Conservation (phyloP, 116 monocot species). For the Trichopus zeylanicus region DNA sequence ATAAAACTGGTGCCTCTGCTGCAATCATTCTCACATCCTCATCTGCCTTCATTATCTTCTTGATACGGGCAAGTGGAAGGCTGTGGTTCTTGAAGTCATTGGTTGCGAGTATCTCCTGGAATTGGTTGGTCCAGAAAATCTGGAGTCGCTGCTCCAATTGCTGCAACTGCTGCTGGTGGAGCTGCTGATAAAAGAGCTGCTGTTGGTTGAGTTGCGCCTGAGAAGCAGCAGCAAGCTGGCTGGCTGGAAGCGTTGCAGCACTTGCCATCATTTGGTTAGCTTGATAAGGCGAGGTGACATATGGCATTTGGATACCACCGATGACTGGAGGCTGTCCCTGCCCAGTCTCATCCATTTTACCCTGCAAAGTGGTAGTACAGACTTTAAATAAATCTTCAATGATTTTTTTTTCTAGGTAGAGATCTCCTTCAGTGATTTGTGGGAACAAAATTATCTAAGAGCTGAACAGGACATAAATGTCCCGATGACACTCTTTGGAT, state of each 20-base stretch:
- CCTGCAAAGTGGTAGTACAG: slow-evolving; percentile 1
- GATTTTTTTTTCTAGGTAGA: too few species aligned
- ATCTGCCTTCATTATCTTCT: slow-evolving; percentile 24
- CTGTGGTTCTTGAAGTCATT: slow-evolving; percentile 14
- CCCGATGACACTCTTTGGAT: too few species aligned
- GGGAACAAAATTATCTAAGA: too few species aligned
- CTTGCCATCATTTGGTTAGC: slow-evolving; percentile 4
- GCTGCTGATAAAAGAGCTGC: slow-evolving; percentile 9
- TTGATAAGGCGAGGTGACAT: slow-evolving; percentile 4
- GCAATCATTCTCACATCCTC: slow-evolving; percentile 18
- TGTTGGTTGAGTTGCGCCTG: slow-evolving; percentile 10
- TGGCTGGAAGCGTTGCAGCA: background rate
- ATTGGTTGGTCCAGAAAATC: slow-evolving; percentile 6
- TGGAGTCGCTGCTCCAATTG: slow-evolving; percentile 8
- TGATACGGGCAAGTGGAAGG: slow-evolving; percentile 18
- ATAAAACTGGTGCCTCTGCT: slow-evolving; percentile 14
- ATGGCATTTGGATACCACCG: background rate
- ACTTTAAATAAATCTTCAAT: too few species aligned
- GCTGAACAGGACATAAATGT: too few species aligned
- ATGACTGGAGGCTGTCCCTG: slow-evolving; percentile 4
- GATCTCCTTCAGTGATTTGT: too few species aligned
- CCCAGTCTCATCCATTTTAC: slow-evolving; percentile 8
- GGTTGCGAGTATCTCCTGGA: slow-evolving; percentile 8
- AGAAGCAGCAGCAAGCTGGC: slow-evolving; percentile 1
- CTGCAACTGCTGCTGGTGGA: slow-evolving; percentile 12